These are phyloP conservation scores for Dictyostelium capitatum DNA, from an alignment of 78 protist genomes.

Conservation along the genomic window DNA sequence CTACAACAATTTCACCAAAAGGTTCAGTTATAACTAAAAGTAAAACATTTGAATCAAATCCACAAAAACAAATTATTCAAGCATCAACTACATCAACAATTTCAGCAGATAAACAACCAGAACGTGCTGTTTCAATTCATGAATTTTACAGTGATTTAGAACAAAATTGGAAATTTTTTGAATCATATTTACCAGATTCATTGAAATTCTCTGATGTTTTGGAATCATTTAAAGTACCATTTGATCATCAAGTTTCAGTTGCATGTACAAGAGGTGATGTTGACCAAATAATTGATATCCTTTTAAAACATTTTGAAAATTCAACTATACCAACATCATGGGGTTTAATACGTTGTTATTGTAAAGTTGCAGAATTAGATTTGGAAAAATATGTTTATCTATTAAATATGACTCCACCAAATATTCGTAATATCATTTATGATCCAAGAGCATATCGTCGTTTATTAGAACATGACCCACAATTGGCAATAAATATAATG, in stretches of 20 bases:
- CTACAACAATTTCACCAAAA: neutral
- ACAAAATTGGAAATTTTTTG: neutral
- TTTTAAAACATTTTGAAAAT: neutral
- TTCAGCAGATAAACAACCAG: no score
- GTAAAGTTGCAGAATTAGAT: neutral
- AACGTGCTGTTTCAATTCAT: neutral
- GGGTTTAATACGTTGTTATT: neutral
- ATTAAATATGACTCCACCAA: neutral
- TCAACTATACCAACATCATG: neutral
- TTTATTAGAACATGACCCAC: neutral
- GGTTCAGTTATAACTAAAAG: neutral
- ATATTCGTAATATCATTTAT: neutral
- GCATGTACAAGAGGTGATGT: neutral
- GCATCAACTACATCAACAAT: neutral
- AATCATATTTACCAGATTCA: neutral
- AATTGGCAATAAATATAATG: neutral
- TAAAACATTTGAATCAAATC: neutral
- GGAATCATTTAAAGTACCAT: neutral
- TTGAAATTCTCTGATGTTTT: neutral
- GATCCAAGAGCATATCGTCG: neutral
- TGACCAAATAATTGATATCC: neutral
- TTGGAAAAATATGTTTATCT: neutral
- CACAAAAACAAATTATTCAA: neutral
- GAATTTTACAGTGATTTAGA: neutral
- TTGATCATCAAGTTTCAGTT: neutral